Conservation (phyloP, 2,329 filamentous ascomycete species). For the Xylaria arbuscula region DNA sequence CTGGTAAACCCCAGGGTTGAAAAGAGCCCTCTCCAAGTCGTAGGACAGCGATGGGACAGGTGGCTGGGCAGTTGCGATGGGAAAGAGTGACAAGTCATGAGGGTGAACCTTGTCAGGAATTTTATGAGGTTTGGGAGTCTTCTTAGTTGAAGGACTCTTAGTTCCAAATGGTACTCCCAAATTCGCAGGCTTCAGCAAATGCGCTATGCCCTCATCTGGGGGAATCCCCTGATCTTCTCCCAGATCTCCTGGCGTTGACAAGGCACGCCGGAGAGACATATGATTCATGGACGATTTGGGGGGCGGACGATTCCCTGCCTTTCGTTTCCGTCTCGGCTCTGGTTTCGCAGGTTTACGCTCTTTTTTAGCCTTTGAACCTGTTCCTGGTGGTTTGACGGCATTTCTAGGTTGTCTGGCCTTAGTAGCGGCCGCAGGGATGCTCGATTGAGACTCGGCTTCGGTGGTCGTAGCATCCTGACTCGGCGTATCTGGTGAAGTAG, state of each 20-base stretch:
- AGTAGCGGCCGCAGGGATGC: background rate
- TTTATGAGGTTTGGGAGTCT: background rate
- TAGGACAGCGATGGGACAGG: slow-evolving; percentile 73
- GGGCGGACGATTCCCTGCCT: no score
- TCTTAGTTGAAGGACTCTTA: slow-evolving; percentile 4
- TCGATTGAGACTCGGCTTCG: background rate
- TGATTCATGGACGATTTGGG: no score
- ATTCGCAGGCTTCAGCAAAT: slow-evolving; percentile 17
- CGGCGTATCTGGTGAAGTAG: background rate
- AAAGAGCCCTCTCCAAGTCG: slow-evolving; percentile 88
- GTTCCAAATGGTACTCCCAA: slow-evolving; percentile 18
- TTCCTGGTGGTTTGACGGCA: background rate
- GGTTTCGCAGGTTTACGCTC: background rate
- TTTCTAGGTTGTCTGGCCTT: background rate
- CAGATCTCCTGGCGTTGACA: no score
- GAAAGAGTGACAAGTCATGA: slow-evolving; percentile 44
- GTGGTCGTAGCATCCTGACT: background rate
- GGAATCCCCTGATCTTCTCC: background rate
- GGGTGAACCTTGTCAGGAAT: slow-evolving; percentile 45
- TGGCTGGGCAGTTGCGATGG: slow-evolving; percentile 51
- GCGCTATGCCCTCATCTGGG: background rate
- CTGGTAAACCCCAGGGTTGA: slow-evolving; percentile 93
- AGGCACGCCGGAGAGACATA: no score
- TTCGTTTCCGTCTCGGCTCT: background rate
- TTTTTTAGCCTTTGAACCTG: background rate